Base-by-base conservation (phyloP, 768 basidiomycete genomes). In the Suillus ampliporus region DNA sequence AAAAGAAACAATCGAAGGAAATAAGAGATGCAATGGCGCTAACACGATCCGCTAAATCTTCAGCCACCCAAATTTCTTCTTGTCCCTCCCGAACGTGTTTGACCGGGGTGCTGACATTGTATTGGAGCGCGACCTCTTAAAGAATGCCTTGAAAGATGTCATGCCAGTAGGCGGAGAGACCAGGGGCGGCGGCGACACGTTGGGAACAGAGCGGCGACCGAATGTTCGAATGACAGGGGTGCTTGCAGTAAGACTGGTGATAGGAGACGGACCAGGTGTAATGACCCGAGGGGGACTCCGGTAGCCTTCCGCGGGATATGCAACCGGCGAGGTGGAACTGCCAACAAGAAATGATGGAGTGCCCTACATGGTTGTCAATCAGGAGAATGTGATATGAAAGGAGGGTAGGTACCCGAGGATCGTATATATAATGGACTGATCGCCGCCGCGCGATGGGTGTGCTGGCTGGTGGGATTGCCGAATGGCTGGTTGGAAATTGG, bases 291-390 rank as follows among this genome's bases (percentile, higher is more conserved):
- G 67, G 48, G 62, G 70, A 50, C 74, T 75, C 15, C 64, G 68
- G 58, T 76, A 75, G 40, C 74, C 76, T 51, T 62, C 62, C 28
- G 69, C 69, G 5, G 76, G 74, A 34, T 73, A 74, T 31, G 64
- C 74, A 44, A 77, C 28, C 7, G 68, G 71, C 50, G 76, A 77
- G 54, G 63, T 68, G 14, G 76, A 76, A 47, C 71, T 68, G 7
- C 74, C 76, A 26, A 58, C 73, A 7, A 73, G 73, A 58, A 76
- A 76, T 58, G 73, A 73, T n/a, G 74, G 73, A 7, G 71, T 69
- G 38, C 69, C 34, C 43, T 69, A 44, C 67, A 54, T 40, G 17
- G n/a, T 11, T 23, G 53, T 62, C 62, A 72, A 60, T 19, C 43
- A 5, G 47, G 53, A 4, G 21, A 23, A 26, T 4, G 28, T 34